These are phyloP conservation scores for Fusarium algeriense DNA, from an alignment of 2,329 filamentous ascomycete genomes.

Conservation along the genomic window DNA sequence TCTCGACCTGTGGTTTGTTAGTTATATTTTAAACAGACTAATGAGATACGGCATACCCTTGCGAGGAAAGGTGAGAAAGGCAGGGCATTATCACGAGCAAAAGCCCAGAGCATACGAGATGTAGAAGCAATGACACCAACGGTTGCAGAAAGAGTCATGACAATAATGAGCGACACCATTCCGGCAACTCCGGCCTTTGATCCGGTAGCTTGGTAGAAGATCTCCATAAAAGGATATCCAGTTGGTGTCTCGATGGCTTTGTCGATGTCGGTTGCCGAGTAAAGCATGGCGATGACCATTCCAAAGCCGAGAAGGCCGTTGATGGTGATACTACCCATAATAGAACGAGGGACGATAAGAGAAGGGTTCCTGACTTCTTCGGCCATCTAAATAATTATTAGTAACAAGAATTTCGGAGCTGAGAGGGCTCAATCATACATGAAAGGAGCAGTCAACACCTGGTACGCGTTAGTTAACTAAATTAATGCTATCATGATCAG, in stretches of 20 bases:
- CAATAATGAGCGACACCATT: constrained; percentile 37
- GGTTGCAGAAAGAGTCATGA: constrained; percentile 41
- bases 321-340: constrained; percentile 40
- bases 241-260: constrained; percentile 37
- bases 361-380: constrained; percentile 44
- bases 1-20: constrained; percentile 31
- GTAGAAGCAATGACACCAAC: constrained; percentile 44
- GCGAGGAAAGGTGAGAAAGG: constrained; percentile 38
- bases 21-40: fast-evolving
- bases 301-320: constrained; percentile 40
- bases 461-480: background rate
- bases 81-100: constrained; percentile 37
- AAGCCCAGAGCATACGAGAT: constrained; percentile 44
- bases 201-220: constrained; percentile 42
- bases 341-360: constrained; percentile 37
- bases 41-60: constrained; percentile 7
- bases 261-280: constrained; percentile 40
- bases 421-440: background rate
- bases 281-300: constrained; percentile 45
- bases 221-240: constrained; percentile 43
- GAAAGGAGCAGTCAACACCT: constrained; percentile 44
- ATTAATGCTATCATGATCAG: fast-evolving
- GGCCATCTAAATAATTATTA: constrained; percentile 28
- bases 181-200: constrained; percentile 35
- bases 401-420: background rate